phyloP scores from a whole-genome alignment of 805 yeast genomes.

The Metschnikowia baotianmanensis region DNA sequence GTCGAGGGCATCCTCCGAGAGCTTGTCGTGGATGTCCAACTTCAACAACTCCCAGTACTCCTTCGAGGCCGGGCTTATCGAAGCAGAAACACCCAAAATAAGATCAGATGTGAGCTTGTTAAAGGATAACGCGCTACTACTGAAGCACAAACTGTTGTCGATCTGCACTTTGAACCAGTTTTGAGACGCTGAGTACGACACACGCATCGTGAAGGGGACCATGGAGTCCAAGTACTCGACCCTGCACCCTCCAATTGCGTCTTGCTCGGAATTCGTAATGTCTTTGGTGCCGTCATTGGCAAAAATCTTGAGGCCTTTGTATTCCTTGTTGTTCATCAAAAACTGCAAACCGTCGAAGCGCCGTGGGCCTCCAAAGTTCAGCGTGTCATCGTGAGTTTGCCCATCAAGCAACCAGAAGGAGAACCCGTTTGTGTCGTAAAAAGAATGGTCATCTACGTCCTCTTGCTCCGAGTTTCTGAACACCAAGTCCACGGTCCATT shows the following conservation, averaged over 20 bases:
- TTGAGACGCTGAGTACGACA: constrained; percentile 50
- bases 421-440: constrained; percentile 48
- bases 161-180: constrained; percentile 61
- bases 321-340: constrained; percentile 49
- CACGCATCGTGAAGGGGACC: constrained; percentile 67
- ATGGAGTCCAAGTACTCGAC: constrained; percentile 62
- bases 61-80: constrained; percentile 26
- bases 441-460: constrained; percentile 26
- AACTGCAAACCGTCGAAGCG: constrained; percentile 64
- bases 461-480: constrained; percentile 57
- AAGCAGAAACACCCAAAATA: constrained; percentile 55
- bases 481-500: constrained; percentile 60
- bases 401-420: constrained; percentile 53
- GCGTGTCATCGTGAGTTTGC: constrained; percentile 22
- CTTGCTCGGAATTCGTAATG: constrained; percentile 26
- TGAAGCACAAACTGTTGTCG: constrained; percentile 69
- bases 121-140: constrained; percentile 53
- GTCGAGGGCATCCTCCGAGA: constrained; percentile 54
- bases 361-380: constrained; percentile 53
- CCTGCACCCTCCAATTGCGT: constrained; percentile 55
- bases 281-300: constrained; percentile 55
- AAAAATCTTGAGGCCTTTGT: constrained; percentile 55
- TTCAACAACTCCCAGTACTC: constrained; percentile 68
- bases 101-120: constrained; percentile 36
- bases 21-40: constrained; percentile 52